These are phyloP conservation scores for Flaveria brownii DNA, from an alignment of 129 eudicot species.

Conservation along the genomic window DNA sequence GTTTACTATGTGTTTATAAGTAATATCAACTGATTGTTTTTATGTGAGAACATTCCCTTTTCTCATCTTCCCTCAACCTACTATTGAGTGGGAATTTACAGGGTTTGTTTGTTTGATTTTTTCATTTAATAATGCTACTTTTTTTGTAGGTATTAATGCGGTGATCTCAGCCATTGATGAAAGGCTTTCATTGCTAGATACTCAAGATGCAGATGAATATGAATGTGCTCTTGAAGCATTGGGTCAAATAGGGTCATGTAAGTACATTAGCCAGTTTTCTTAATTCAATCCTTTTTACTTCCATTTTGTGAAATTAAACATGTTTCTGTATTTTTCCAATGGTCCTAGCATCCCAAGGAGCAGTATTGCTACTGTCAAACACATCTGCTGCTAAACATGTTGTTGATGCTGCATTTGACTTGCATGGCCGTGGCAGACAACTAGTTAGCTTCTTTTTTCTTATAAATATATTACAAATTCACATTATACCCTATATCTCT, in stretches of 20 bases:
- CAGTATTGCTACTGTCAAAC: constrained; percentile 57
- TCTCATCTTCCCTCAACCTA: no score
- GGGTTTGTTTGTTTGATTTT: no score
- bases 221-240: constrained; percentile 95
- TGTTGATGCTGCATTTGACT: constrained; percentile 67
- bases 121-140: neutral
- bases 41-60: neutral
- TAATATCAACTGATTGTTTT: neutral
- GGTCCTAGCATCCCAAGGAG: constrained; percentile 69
- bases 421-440: constrained; percentile 82
- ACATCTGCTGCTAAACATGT: constrained; percentile 68
- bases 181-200: constrained; percentile 56
- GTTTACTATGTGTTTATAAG: neutral
- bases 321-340: constrained; percentile 13
- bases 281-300: neutral
- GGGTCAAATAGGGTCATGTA: constrained; percentile 92
- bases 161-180: constrained; percentile 70
- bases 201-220: constrained; percentile 76
- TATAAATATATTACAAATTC: constrained; percentile 12
- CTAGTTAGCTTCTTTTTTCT: constrained; percentile 43
- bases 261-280: constrained; percentile 31
- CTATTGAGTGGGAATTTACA: no score
- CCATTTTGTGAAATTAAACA: neutral
- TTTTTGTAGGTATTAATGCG: constrained; percentile 51
- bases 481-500: constrained; percentile 10